Percentiles rank a stretch among this genome's conserved stretches.
Conservation (phyloP, 1,139 yeast species). For the Kodamaea arcana region DNA sequence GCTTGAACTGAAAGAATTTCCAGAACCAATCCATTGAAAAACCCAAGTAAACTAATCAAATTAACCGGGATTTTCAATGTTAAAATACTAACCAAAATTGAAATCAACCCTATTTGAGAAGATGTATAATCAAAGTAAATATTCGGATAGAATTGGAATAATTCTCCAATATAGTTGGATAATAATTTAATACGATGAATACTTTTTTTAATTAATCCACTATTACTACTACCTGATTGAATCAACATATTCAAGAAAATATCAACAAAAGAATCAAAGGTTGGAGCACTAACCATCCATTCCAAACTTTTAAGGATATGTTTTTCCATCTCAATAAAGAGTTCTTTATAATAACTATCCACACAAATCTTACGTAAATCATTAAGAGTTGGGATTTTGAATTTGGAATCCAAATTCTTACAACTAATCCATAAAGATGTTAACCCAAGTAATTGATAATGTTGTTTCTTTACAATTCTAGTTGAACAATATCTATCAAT, state of each 20-base stretch:
- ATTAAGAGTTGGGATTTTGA: slow-evolving; percentile 56
- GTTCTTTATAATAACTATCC: slow-evolving; percentile 53
- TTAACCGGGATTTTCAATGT: slow-evolving; percentile 25
- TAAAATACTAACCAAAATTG: slow-evolving; percentile 14
- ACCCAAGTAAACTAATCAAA: slow-evolving; percentile 18
- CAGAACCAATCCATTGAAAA: slow-evolving; percentile 16
- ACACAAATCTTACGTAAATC: slow-evolving; percentile 61
- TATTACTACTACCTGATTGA: slow-evolving; percentile 17
- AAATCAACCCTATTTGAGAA: slow-evolving; percentile 51
- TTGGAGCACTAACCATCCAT: slow-evolving; percentile 56
- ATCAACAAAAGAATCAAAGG: slow-evolving; percentile 61
- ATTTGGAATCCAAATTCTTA: slow-evolving; percentile 66
- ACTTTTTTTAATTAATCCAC: slow-evolving; percentile 22
- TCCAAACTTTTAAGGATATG: slow-evolving; percentile 56
- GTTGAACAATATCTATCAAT: slow-evolving; percentile 52
- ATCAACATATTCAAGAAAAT: slow-evolving; percentile 35
- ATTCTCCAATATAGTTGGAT: slow-evolving; percentile 60
- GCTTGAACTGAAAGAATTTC: slow-evolving; percentile 16
- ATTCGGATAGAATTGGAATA: slow-evolving; percentile 59
- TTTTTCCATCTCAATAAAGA: slow-evolving; percentile 66
- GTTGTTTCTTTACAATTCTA: slow-evolving; percentile 48
- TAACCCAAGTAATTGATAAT: slow-evolving; percentile 65
- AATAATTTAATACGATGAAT: slow-evolving; percentile 49
- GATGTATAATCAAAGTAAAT: slow-evolving; percentile 53
- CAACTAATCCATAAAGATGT: slow-evolving; percentile 74